phyloP scores from a whole-genome alignment of 2,329 filamentous ascomycete genomes.

The Phyllosticta ampelicida region DNA sequence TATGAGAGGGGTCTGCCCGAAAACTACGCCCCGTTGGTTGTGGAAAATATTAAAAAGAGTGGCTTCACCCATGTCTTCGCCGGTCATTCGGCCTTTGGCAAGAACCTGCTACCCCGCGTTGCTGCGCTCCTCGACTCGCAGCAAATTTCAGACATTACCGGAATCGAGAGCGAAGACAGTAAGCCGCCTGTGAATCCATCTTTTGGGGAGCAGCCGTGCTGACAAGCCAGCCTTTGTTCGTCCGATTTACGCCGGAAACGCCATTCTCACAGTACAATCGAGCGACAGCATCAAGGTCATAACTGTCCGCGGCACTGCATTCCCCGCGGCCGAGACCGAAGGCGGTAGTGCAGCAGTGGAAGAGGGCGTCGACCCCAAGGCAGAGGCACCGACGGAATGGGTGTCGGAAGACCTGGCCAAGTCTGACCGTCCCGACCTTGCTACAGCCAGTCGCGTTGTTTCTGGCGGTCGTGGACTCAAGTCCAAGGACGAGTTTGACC shows the following conservation, averaged over 20 bases:
- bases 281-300: constrained; percentile 76
- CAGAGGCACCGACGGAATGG: constrained; percentile 68
- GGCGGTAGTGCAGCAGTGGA: constrained; percentile 67
- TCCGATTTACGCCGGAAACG: constrained; percentile 95
- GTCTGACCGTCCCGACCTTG: constrained; percentile 86
- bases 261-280: constrained; percentile 90
- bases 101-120: constrained; percentile 84
- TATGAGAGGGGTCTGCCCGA: constrained; percentile 95
- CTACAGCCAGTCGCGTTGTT: constrained; percentile 80
- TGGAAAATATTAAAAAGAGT: constrained; percentile 94
- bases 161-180: constrained; percentile 78
- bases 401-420: constrained; percentile 86
- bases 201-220: constrained; percentile 8
- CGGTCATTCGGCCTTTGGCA: constrained; percentile 90
- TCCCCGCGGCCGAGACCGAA: constrained; percentile 61
- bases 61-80: constrained; percentile 87
- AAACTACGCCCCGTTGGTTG: constrained; percentile 84
- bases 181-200: constrained; percentile 7
- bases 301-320: constrained; percentile 88
- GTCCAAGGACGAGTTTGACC: constrained; percentile 96
- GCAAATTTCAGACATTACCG: constrained; percentile 85
- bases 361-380: constrained; percentile 75
- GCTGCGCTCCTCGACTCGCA: constrained; percentile 86
- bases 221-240: constrained; percentile 61
- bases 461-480: constrained; percentile 91